A percentile compares a stretch with the other conserved stretches of the same genome.
Conservation (phyloP, 2,329 filamentous ascomycete genomes). For the Ceratocystis ficicola region DNA sequence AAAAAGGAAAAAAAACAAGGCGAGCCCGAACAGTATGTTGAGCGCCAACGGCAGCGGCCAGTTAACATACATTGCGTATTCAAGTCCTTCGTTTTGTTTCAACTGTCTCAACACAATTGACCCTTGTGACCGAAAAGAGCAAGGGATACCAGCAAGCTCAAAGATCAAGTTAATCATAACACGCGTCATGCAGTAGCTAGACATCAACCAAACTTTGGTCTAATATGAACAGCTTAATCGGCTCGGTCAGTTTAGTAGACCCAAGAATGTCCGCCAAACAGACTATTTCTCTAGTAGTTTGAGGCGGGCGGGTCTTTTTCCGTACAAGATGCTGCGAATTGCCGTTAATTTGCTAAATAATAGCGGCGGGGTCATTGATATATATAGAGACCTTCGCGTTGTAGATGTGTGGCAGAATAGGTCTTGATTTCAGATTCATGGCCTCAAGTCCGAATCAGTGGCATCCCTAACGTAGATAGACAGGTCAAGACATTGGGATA, state of each 20-base stretch:
- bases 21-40: background rate
- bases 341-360: background rate
- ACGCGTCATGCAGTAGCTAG: constrained; percentile 2
- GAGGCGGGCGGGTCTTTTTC: background rate
- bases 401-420: too few relatives aligned
- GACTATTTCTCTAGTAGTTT: background rate
- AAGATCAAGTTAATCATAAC: background rate
- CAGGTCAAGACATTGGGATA: too few relatives aligned
- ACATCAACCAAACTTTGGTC: background rate
- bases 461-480: too few relatives aligned
- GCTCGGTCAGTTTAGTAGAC: background rate
- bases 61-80: background rate
- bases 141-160: background rate
- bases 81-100: constrained; percentile 2
- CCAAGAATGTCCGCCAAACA: background rate
- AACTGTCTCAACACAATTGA: background rate
- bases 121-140: background rate
- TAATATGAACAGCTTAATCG: background rate
- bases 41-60: background rate
- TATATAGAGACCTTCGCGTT: background rate
- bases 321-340: background rate
- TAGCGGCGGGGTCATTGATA: background rate
- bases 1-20: background rate
- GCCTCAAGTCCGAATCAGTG: too few relatives aligned
- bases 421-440: too few relatives aligned